Base-by-base conservation (phyloP, 345 rosid species). In the Alliaria petiolata region DNA sequence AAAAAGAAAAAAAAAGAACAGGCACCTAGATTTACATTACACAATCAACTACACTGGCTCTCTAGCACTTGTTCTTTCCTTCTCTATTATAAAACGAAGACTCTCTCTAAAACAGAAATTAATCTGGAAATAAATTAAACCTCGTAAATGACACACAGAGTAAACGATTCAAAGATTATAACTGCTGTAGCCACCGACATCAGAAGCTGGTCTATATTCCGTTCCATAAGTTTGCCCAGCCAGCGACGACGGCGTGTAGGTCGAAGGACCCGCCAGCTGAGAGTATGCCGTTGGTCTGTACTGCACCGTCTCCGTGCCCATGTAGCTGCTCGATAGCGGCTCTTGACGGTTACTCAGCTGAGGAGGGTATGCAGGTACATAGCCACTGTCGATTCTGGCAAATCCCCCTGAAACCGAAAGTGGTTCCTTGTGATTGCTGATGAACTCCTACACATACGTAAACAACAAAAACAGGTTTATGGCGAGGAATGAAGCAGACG, bases 351-450 rank as follows among this genome's bases (percentile, higher is more conserved):
- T 67, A 31, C 60, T 47, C 46, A 72, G 53, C 70, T 78, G 81
- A 77, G 77, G 57, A 63, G 67, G 80, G 31, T 78, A 78, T 38
- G 70, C 52, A 31, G 81, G 78, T 28, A 62, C 66, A 40, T 72
- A 78, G 25, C 72, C 74, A 62, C 61, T 9, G 54, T 77, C 81
- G 3, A 35, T 54, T 55, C 77, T 72, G 12, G 14, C 34, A 61
- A 67, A 72, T 47, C 56, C 73, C 33, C 70, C 65, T 56, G 70
- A 49, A 39, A 65, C 71, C 39, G 71, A 31, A 38, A n/a, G 67
- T 33, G 77, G 81, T 44, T 72, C 74, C 59, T 78, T 78, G 66
- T 78, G 81, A 67, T 67, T 72, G 74, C 67, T 72, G 49, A 78
- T 67, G 70, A 72, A 78, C 16, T 78, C 81, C 81, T 72, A 31